Evolutionary conservation across 225 moss, liverwort and hornwort genomes (phyloP), one percentile per base, ranked within the genome.

Genomic region (Pseudisothecium myosuroides): DNA sequence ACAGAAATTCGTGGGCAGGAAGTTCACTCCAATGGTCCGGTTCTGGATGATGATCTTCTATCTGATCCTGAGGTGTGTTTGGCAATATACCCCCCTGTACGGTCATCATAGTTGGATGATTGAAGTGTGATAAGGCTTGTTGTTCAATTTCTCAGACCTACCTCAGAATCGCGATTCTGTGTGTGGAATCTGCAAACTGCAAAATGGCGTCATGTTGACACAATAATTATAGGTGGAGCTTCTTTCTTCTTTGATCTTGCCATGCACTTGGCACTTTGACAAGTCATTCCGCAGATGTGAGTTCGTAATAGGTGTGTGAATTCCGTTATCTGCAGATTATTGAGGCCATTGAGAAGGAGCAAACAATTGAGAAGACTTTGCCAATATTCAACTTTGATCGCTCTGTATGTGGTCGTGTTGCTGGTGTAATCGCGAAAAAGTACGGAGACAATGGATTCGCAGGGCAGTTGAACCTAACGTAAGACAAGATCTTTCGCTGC

Each of bases 401-500:
- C 60, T 91, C 98, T 79, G 96, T 96, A 28, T 92, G 96, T 91
- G 98, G 96, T 52, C 96, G 96, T 61, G 92, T 96, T 85, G 96
- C 94, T 79, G 98, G 98, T 88, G 93, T 89, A 56, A 95, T 98
- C 86, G 96, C 98, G 17, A 96, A 96, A 85, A 94, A 94, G 80
- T 95, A 98, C 89, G 98, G 95, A 54, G 95, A 96, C 64, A 92
- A 88, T 87, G 93, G 94, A n/a, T 96, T 96, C 89, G 94, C 95
- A 68, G 96, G 98, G 83, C 94, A 94, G 86, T 89, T 96, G 41
- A 93, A 96, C 81, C 85, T 96, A 69, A 94, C 91, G 95, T 96
- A 92, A 96, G 97, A 76, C 36, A 31, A 72, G 60, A 81, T 82
- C n/a, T 78, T 86, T 82, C 21, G 37, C 63, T 83, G 32, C 71